These are phyloP conservation scores for Penicillium coffeae DNA, from an alignment of 495 filamentous ascomycete genomes.

Conservation along the genomic window DNA sequence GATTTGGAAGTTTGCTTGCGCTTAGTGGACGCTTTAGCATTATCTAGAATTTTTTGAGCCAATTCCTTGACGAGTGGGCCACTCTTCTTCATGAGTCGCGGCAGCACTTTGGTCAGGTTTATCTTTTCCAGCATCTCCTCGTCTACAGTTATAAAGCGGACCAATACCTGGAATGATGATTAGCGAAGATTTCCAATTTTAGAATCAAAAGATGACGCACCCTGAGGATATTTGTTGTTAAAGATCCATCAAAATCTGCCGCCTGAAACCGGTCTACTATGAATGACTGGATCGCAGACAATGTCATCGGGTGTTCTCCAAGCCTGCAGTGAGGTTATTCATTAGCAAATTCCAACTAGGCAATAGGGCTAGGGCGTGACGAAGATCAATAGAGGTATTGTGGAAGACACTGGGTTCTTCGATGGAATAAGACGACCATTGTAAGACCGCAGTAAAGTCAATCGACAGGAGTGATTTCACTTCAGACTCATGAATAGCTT, in stretches of 20 bases:
- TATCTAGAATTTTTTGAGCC: slow-evolving; percentile 54
- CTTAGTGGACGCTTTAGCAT: slow-evolving; percentile 52
- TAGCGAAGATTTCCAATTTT: neutral
- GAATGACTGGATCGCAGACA: slow-evolving; percentile 57
- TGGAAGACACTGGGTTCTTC: too few species aligned
- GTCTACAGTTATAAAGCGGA: slow-evolving; percentile 60
- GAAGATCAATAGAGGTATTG: too few species aligned
- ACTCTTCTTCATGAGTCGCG: slow-evolving; percentile 63
- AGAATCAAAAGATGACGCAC: slow-evolving; percentile 23
- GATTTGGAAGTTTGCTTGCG: slow-evolving; percentile 40
- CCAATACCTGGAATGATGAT: slow-evolving; percentile 48
- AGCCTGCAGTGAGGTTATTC: slow-evolving; percentile 35
- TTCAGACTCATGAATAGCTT: neutral
- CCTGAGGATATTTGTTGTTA: slow-evolving; percentile 62
- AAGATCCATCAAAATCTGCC: slow-evolving; percentile 58
- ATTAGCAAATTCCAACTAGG: slow-evolving; percentile 26
- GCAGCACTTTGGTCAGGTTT: slow-evolving; percentile 62
- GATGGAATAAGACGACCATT: too few species aligned
- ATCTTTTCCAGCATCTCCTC: slow-evolving; percentile 58
- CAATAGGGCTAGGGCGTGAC: neutral
- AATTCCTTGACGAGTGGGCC: slow-evolving; percentile 56
- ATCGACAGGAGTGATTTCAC: neutral
- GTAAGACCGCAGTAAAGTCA: neutral
- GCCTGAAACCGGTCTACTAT: slow-evolving; percentile 63
- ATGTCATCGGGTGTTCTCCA: slow-evolving; percentile 54